These are phyloP conservation scores for Coemansia biformis DNA, from an alignment of 192 early-diverging fungal species.

Conservation along the genomic window DNA sequence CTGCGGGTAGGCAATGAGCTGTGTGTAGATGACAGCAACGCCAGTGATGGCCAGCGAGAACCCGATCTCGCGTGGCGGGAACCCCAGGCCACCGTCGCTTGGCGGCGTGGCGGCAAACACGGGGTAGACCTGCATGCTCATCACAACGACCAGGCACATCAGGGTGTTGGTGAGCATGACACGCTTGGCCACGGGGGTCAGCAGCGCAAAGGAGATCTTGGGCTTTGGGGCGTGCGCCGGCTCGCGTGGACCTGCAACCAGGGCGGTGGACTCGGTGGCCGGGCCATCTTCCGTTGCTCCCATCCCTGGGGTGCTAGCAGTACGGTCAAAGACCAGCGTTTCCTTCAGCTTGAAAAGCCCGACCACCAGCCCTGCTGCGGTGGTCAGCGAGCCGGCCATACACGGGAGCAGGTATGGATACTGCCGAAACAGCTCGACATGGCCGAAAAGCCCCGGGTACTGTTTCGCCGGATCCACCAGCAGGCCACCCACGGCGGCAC, in stretches of 20 bases:
- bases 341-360: conserved; percentile 64
- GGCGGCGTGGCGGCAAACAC: conserved; percentile 40
- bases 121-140: conserved; percentile 31
- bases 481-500: conserved; percentile 69
- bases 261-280: too few relatives aligned
- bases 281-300: too few relatives aligned
- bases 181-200: conserved; percentile 26
- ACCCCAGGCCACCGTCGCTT: conserved; percentile 51
- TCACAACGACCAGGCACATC: conserved; percentile 14
- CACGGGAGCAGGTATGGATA: conserved; percentile 88
- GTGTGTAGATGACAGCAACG: conserved; percentile 42
- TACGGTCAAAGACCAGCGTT: conserved; percentile 28
- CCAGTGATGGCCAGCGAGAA: conserved; percentile 45
- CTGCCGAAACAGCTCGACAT: conserved; percentile 52
- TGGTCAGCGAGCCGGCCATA: conserved; percentile 58
- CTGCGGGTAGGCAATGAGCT: conserved; percentile 49
- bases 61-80: conserved; percentile 51
- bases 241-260: too few relatives aligned
- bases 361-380: conserved; percentile 58
- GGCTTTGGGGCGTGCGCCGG: too few relatives aligned
- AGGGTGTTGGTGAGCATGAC: conserved; percentile 22
- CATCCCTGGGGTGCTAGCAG: too few relatives aligned
- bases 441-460: conserved; percentile 59
- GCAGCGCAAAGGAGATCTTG: conserved; percentile 2
- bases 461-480: conserved; percentile 62